Percentiles rank a stretch among this genome's conserved stretches.
Conservation (phyloP, 177 flowering plant species). For the Vitis hybrid region DNA sequence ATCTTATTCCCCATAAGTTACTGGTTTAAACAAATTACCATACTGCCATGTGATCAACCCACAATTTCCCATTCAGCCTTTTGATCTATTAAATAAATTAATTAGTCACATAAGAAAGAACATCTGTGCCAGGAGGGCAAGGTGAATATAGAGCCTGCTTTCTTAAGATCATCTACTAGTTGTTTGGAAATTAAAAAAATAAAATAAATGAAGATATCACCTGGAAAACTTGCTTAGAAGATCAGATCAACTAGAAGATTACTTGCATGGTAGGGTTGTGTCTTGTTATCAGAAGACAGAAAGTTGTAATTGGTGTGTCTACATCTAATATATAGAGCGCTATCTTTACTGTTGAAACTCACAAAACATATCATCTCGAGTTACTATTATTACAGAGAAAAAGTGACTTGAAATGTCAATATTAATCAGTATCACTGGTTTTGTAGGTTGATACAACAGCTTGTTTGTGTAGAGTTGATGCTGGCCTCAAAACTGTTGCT, state of each 20-base stretch:
- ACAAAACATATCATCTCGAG: neutral
- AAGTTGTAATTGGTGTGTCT: too few relatives aligned
- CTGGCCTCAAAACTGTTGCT: conserved; percentile 79
- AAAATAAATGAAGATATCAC: too few relatives aligned
- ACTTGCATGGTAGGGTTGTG: too few relatives aligned
- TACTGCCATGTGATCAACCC: too few relatives aligned
- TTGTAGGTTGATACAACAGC: conserved; percentile 80
- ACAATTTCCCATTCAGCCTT: neutral
- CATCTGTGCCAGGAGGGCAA: too few relatives aligned
- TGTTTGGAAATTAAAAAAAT: too few relatives aligned
- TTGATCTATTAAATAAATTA: neutral
- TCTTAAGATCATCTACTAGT: too few relatives aligned
- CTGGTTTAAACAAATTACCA: too few relatives aligned
- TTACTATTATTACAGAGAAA: neutral
- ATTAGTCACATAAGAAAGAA: neutral
- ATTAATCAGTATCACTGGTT: neutral
- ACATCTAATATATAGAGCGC: neutral
- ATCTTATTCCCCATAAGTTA: neutral
- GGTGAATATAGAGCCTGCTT: too few relatives aligned
- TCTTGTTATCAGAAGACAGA: too few relatives aligned
- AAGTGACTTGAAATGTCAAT: neutral
- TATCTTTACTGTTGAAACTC: neutral
- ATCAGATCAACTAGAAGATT: too few relatives aligned
- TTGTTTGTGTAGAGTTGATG: conserved; percentile 84
- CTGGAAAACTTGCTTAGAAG: too few relatives aligned